Base-by-base conservation (phyloP, 371 early-diverging fungal species). In the Phascolomyces articulosus region DNA sequence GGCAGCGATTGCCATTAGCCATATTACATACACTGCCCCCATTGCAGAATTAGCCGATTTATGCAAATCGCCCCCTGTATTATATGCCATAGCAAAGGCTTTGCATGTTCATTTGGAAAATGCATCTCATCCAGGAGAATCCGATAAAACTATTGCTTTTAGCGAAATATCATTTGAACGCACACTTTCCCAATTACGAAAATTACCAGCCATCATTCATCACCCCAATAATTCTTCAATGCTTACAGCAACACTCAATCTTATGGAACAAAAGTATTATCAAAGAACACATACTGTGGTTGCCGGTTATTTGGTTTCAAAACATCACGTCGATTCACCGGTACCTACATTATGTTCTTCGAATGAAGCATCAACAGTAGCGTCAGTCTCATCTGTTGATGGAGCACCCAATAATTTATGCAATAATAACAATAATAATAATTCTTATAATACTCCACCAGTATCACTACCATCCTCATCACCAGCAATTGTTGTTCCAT, bases 31-130 rank as follows among this genome's bases (percentile, higher is more conserved):
- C 26, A 63, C 64, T 18, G 64, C 73, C 15, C 57, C 70, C 20
- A 0, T 20, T 0, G 38, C 65, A 16, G 74, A 75, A 18, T 58
- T 69, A 15, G 60, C 67, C 64, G 76, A 78, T 11, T 70, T 78
- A n/a, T 75, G 75, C 15, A 68, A 74, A 29, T 72, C 82, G 4
- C 62, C 62, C 11, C 72, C 83, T 9, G 65, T 70, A 2, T 68
- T 69, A 3, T 73, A 79, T 58, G 70, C 73, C 27, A 55, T 80
- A 8, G 65, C 77, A 8, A 72, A 69, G 56, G 80, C 78, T 2
- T 48, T 73, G 20, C 75, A 68, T n/a, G 63, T 80, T n/a, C 80
- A 80, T 59, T 58, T 80, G 10, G 68, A 68, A 59, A 77, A 77
- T 60, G 77, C 77, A 27, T 49, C 66, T 0, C 65, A 38, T 31